Conservation (phyloP, 257 asterid genomes). For the Scutellaria galericulata region DNA sequence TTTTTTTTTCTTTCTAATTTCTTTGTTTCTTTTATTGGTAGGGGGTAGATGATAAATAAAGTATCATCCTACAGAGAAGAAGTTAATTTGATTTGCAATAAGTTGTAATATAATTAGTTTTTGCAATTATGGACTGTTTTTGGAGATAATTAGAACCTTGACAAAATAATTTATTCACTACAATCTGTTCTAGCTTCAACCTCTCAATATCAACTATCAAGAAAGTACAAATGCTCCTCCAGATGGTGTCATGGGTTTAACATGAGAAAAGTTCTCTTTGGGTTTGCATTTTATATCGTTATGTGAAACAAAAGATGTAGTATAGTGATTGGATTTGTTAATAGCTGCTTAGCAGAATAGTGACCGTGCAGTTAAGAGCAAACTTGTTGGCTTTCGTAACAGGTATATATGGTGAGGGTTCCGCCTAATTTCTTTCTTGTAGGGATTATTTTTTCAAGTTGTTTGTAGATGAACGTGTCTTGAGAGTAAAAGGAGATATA, state of each 20-base stretch:
- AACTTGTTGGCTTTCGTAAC: background rate
- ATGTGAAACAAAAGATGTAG: background rate
- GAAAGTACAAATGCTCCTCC: background rate
- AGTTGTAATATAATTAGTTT: background rate
- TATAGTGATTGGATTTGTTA: background rate
- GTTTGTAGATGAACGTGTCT: conserved; percentile 16
- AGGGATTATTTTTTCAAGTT: background rate
- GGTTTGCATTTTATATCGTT: background rate
- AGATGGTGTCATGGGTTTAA: background rate
- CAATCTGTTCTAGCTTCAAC: background rate
- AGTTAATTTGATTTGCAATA: background rate
- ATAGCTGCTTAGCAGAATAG: background rate
- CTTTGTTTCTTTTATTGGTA: background rate
- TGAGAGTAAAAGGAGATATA: background rate
- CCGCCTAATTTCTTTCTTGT: background rate
- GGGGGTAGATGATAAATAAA: background rate
- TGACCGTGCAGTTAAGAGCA: background rate
- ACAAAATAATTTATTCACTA: background rate
- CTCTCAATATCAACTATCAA: background rate
- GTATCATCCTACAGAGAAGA: background rate
- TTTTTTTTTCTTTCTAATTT: background rate
- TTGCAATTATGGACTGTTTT: background rate
- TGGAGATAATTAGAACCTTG: conserved; percentile 11
- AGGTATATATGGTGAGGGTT: background rate
- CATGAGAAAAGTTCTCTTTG: background rate